These are phyloP conservation scores for Didymella segeticola DNA, from an alignment of 2,329 filamentous ascomycete species.

Conservation along the genomic window DNA sequence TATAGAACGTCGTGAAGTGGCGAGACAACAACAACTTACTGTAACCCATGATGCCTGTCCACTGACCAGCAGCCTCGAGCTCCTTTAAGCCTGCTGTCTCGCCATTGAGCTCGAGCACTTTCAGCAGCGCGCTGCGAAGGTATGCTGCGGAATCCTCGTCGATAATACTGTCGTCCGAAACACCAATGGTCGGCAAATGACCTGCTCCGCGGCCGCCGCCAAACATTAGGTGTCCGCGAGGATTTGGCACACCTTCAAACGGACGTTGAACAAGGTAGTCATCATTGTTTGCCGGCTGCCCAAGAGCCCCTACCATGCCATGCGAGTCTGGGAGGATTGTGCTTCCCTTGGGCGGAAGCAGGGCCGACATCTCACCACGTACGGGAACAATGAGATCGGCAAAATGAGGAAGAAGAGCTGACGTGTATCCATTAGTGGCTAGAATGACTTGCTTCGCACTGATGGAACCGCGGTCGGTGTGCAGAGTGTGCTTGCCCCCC, in stretches of 20 bases:
- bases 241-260: slow-evolving; percentile 49
- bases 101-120: slow-evolving; percentile 45
- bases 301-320: slow-evolving; percentile 64
- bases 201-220: slow-evolving; percentile 70
- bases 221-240: slow-evolving; percentile 68
- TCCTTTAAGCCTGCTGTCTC: slow-evolving; percentile 50
- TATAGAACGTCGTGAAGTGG: not conserved
- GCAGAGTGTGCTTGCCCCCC: slow-evolving; percentile 62
- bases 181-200: slow-evolving; percentile 57
- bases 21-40: slow-evolving; percentile 4
- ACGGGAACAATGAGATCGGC: slow-evolving; percentile 77
- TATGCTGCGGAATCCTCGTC: slow-evolving; percentile 64
- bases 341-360: slow-evolving; percentile 61
- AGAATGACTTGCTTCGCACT: slow-evolving; percentile 70
- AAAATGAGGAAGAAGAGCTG: slow-evolving; percentile 73
- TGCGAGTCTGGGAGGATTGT: slow-evolving; percentile 65
- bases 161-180: slow-evolving; percentile 66
- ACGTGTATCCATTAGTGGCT: slow-evolving; percentile 85
- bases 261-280: slow-evolving; percentile 79
- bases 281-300: slow-evolving; percentile 60
- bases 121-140: slow-evolving; percentile 57
- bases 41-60: slow-evolving; percentile 84
- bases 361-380: slow-evolving; percentile 73
- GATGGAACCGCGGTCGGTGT: slow-evolving; percentile 74
- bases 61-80: slow-evolving; percentile 59